Conservation (phyloP, 164 flowering plant species). For the Stephania cephalantha region DNA sequence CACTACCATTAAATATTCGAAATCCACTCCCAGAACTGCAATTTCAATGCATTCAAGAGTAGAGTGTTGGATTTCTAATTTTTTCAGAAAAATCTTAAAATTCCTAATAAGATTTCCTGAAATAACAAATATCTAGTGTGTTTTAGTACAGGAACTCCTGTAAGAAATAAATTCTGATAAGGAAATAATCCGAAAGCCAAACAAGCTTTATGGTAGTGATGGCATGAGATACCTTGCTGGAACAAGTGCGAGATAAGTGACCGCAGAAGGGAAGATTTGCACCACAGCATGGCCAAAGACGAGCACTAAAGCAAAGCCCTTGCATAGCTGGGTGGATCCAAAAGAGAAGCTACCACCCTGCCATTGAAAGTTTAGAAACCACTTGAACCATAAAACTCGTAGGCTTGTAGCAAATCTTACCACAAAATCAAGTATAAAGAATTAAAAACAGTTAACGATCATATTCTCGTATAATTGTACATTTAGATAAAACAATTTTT, state of each 20-base stretch:
- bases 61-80: too few relatives aligned
- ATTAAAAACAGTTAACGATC: not conserved
- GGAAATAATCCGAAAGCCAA: not conserved
- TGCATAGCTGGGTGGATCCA: conserved; percentile 80
- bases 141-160: not conserved
- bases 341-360: conserved; percentile 42
- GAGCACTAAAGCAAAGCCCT: conserved; percentile 77
- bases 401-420: not conserved
- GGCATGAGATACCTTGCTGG: conserved; percentile 64
- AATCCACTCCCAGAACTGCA: too few relatives aligned
- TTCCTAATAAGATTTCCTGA: not conserved
- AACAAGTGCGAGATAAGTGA: conserved; percentile 75
- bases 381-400: conserved; percentile 17
- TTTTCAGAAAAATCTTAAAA: too few relatives aligned
- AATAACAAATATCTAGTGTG: not conserved
- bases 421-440: not conserved
- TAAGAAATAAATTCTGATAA: not conserved
- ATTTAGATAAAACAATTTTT: too few relatives aligned
- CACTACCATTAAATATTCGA: too few relatives aligned
- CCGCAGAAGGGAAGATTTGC: conserved; percentile 61
- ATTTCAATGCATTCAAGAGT: too few relatives aligned
- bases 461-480: not conserved
- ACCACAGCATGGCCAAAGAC: conserved; percentile 57
- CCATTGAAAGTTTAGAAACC: conserved; percentile 19
- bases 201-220: not conserved